Base-by-base conservation (phyloP, 108 stramenopile species). In the Parmales sp. region DNA sequence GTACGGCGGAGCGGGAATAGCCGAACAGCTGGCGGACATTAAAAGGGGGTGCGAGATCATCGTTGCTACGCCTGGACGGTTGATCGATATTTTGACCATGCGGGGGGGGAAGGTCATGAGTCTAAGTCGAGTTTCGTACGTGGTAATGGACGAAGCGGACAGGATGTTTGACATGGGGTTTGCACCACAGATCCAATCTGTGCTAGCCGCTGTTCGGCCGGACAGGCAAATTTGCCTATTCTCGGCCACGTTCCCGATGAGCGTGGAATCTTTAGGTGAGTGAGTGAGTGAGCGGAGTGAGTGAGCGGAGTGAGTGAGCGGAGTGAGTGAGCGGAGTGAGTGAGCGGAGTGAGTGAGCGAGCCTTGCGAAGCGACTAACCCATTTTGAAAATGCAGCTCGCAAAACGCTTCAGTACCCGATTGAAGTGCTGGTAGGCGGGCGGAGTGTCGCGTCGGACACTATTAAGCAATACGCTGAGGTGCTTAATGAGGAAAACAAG, bases 141-240 rank as follows among this genome's bases (percentile, higher is more conserved):
- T 97, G 25, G 95, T 96, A 6, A 82, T 98, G 76, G 98, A 99
- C 71, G 98, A 99, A 75, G 93, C 96, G 39, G 98, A 99, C 80
- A 82, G 98, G 23, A 95, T 98, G 88, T 99, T 95, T 73, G 98
- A 99, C 81, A 98, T 99, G 98, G 98, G 98, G 46, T 99, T 99
- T 72, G 95, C 92, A 39, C 96, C 98, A 16, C 98, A 99, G 75
- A 95, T 99, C 66, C 73, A 76, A 29, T 92, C 91, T 39, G 91
- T 99, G 63, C 67, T 98, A 26, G 74, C 80, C 18, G 94, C 92
- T 19, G 86, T 93, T 22, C 85, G 98, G 18, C 97, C 97, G 5
- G 94, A 95, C 85, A 74, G 94, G 29, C 95, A 96, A 68, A 91
- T 89, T 16, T 91, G 95, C 8, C 82, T 98, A 37, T 99, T 99